These are phyloP conservation scores for Cryptococcus floricola DNA, from an alignment of 1,284 basidiomycete species.

Conservation along the genomic window DNA sequence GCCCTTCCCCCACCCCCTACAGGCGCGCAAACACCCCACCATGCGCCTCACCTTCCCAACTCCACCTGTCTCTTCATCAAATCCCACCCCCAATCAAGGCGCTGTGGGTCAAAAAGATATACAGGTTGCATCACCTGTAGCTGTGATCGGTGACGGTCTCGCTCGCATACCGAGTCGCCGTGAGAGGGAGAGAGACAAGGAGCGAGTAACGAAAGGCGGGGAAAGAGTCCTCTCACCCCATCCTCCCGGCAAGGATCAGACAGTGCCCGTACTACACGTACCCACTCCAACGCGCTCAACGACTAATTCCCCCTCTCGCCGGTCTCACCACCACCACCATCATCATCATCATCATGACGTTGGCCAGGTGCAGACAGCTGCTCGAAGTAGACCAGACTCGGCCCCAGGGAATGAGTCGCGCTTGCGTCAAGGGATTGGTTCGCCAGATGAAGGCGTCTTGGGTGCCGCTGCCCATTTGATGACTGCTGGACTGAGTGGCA, in stretches of 20 bases:
- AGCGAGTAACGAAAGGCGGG: too few relatives aligned
- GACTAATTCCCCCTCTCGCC: background rate
- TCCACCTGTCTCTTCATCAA: background rate
- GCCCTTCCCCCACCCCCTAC: constrained; percentile 42
- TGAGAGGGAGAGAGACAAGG: too few relatives aligned
- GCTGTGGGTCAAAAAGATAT: background rate
- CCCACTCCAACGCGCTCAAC: background rate
- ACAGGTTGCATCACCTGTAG: too few relatives aligned
- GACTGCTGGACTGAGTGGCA: constrained; percentile 1
- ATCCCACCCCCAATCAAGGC: background rate
- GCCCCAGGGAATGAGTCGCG: background rate
- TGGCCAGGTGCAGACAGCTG: background rate
- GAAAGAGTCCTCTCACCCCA: background rate
- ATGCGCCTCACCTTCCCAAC: constrained; percentile 40
- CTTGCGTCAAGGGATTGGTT: background rate
- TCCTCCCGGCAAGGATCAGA: background rate
- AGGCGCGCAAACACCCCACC: constrained; percentile 35
- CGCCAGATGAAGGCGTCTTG: constrained; percentile 3
- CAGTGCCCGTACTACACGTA: background rate
- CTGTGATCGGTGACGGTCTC: constrained; percentile 3
- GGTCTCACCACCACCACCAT: background rate
- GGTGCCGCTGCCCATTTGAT: constrained; percentile 7
- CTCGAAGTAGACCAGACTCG: background rate
- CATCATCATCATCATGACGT: background rate
- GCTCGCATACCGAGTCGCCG: background rate